A percentile compares a stretch with the other conserved stretches of the same genome.
Evolutionary conservation across 495 filamentous ascomycete genomes (phyloP).

Genomic region (Terfezia claveryi): DNA sequence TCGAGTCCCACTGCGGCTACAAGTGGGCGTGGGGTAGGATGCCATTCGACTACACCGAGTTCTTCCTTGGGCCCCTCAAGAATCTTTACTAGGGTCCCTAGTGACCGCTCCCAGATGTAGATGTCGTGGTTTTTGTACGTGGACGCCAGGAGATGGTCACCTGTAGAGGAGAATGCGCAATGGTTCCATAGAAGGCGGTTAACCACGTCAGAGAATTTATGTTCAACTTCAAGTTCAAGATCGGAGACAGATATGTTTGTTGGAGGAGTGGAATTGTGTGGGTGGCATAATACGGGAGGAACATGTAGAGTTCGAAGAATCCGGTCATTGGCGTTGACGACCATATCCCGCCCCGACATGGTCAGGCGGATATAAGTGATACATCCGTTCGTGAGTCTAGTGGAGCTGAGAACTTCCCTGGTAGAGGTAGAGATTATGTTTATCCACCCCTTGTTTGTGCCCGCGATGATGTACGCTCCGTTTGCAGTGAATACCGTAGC

Average conservation of each 20-base stretch:
- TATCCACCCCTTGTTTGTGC: slow-evolving; percentile 82
- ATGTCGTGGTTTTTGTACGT: slow-evolving; percentile 96
- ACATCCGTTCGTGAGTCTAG: slow-evolving; percentile 62
- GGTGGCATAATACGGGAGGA: slow-evolving; percentile 33
- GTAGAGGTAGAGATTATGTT: slow-evolving; percentile 76
- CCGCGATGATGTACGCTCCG: slow-evolving; percentile 71
- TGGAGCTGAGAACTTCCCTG: slow-evolving; percentile 60
- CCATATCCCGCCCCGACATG: slow-evolving; percentile 58
- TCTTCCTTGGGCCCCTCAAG: slow-evolving; percentile 90
- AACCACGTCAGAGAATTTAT: slow-evolving; percentile 95
- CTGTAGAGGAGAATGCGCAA: slow-evolving; percentile 74
- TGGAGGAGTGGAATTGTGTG: slow-evolving; percentile 13
- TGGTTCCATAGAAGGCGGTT: slow-evolving; percentile 90
- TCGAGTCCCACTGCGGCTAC: slow-evolving; percentile 80
- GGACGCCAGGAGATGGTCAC: slow-evolving; percentile 79
- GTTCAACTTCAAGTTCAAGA: slow-evolving; percentile 76
- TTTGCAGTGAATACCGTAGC: slow-evolving; percentile 66
- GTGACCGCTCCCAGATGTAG: slow-evolving; percentile 90
- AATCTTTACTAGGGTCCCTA: slow-evolving; percentile 89
- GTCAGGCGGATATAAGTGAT: slow-evolving; percentile 74
- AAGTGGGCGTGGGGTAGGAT: slow-evolving; percentile 56
- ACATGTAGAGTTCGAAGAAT: slow-evolving; percentile 75
- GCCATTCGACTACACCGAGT: slow-evolving; percentile 88
- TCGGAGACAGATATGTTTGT: slow-evolving; percentile 32
- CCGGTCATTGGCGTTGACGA: slow-evolving; percentile 77